Evolutionary conservation across 768 basidiomycete genomes (phyloP).

Genomic region (Gloeophyllum trabeum): DNA sequence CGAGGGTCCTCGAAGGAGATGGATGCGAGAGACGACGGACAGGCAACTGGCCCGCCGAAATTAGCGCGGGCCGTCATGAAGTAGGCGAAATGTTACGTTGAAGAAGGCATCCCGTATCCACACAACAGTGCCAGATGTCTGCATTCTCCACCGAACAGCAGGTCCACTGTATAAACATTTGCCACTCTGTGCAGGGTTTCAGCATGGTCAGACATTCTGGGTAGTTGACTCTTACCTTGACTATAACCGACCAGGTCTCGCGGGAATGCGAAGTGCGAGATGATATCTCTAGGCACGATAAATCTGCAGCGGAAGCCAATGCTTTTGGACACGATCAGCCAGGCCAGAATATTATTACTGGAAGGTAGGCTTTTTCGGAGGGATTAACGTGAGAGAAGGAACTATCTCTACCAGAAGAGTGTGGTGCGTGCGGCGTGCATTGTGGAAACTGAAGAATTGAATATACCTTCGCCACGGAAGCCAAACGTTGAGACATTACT

Average conservation of each 20-base stretch:
- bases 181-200: conserved; percentile 37
- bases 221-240: conserved; percentile 43
- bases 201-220: neutral
- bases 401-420: neutral
- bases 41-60: conserved; percentile 43
- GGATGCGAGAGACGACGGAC: conserved; percentile 69
- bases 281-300: conserved; percentile 73
- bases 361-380: no score
- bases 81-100: conserved; percentile 36
- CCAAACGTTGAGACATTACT: conserved; percentile 62
- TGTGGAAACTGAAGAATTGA: conserved; percentile 1
- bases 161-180: conserved; percentile 59
- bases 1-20: conserved; percentile 43
- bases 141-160: conserved; percentile 65
- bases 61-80: conserved; percentile 1
- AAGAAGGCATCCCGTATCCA: conserved; percentile 85
- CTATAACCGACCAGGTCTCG: conserved; percentile 66
- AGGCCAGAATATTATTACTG: no score
- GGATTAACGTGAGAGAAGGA: no score
- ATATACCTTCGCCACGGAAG: conserved; percentile 84
- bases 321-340: no score
- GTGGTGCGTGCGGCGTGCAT: neutral
- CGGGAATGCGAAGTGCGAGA: conserved; percentile 55
- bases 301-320: conserved; percentile 70
- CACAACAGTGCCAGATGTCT: conserved; percentile 69